These are phyloP conservation scores for Leishmania major DNA, from an alignment of 208 protist species.

Conservation along the genomic window DNA sequence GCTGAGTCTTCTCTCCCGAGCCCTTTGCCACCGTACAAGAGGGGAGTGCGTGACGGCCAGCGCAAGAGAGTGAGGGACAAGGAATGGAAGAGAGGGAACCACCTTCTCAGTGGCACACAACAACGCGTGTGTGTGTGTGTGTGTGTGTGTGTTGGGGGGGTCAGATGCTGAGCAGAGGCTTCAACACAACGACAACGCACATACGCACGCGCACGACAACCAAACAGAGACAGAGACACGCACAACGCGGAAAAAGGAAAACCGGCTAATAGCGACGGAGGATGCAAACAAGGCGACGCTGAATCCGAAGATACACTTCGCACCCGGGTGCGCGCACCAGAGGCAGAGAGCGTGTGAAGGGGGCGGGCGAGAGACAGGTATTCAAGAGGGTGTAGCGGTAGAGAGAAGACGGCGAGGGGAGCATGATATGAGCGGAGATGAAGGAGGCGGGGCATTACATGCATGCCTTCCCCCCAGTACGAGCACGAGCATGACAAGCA, in stretches of 20 bases:
- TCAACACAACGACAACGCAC: background rate
- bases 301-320: constrained; percentile 3
- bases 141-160: background rate
- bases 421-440: background rate
- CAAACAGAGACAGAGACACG: constrained; percentile 1
- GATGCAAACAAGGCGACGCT: background rate
- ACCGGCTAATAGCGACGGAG: background rate
- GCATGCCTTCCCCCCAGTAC: background rate
- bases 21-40: background rate
- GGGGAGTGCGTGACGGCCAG: background rate
- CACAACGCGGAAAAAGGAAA: background rate
- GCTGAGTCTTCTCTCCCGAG: background rate
- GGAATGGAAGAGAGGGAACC: background rate
- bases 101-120: too few species aligned
- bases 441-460: background rate
- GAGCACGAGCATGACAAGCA: background rate
- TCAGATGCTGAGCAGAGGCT: too few species aligned
- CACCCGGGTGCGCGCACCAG: background rate
- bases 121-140: background rate
- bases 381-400: background rate
- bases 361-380: background rate
- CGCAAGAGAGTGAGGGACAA: background rate
- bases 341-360: too few species aligned
- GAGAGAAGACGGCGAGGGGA: background rate
- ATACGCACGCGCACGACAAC: background rate